These are phyloP conservation scores for Fusarium nurragi DNA, from an alignment of 2,329 filamentous ascomycete genomes.

Conservation along the genomic window DNA sequence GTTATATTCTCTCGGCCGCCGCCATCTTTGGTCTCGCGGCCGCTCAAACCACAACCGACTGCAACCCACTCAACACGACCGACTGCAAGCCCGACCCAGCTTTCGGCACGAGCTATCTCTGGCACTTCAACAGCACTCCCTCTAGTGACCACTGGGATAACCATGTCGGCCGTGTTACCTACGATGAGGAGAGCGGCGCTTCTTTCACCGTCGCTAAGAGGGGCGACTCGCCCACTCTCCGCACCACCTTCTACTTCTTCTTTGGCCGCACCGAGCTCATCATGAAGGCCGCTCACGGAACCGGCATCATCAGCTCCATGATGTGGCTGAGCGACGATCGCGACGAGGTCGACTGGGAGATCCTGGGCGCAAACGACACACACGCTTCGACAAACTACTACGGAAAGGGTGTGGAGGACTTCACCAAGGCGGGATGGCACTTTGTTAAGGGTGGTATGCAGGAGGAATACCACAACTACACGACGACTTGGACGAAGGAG, in stretches of 20 bases:
- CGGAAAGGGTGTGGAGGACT: conserved; percentile 74
- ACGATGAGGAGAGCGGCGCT: conserved; percentile 69
- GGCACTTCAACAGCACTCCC: conserved; percentile 71
- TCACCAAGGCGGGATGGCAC: conserved; percentile 70
- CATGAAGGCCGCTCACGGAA: conserved; percentile 78
- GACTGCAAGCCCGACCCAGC: conserved; percentile 76
- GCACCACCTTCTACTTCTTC: conserved; percentile 85
- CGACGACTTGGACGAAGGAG: conserved; percentile 75
- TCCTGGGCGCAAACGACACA: conserved; percentile 73
- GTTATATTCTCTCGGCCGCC: conserved; percentile 47
- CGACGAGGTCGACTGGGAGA: conserved; percentile 91
- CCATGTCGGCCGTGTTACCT: conserved; percentile 71
- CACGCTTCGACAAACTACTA: conserved; percentile 80
- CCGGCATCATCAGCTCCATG: conserved; percentile 82
- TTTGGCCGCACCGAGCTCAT: conserved; percentile 81
- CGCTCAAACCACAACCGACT: conserved; percentile 80
- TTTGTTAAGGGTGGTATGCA: conserved; percentile 63
- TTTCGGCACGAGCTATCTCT: conserved; percentile 70
- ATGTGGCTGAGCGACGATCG: conserved; percentile 86
- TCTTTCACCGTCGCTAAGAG: conserved; percentile 75
- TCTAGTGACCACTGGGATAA: conserved; percentile 69
- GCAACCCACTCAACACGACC: conserved; percentile 77
- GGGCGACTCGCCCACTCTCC: conserved; percentile 81
- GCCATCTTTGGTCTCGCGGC: conserved; percentile 57
- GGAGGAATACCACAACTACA: conserved; percentile 77